Conservation (phyloP, 2,329 filamentous ascomycete species). For the Gaeumannomyces sp. region DNA sequence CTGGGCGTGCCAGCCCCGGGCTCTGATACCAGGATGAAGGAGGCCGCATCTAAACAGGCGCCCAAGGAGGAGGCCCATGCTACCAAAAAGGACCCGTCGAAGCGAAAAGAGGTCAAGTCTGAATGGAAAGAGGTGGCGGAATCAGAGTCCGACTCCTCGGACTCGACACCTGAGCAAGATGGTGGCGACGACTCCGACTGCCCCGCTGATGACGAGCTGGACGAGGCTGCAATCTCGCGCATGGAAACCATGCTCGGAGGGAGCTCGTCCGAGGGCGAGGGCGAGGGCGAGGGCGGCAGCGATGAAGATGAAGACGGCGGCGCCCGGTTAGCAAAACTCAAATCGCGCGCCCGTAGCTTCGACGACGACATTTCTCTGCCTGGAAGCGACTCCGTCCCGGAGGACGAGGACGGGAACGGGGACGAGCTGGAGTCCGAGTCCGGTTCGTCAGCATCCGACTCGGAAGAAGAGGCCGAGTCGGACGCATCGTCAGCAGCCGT, state of each 20-base stretch:
- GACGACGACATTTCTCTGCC: slow-evolving; percentile 11
- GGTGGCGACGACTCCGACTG: slow-evolving; percentile 18
- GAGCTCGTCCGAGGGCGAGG: slow-evolving; percentile 24
- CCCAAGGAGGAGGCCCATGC: background rate
- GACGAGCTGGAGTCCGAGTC: background rate
- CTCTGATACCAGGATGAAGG: slow-evolving; percentile 22
- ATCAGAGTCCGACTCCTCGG: no score
- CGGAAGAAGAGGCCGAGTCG: slow-evolving; percentile 1
- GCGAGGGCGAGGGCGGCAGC: slow-evolving; percentile 22
- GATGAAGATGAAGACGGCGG: slow-evolving; percentile 25
- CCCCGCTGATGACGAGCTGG: slow-evolving; percentile 18
- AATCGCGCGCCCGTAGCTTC: background rate
- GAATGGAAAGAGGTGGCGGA: background rate
- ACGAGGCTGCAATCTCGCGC: slow-evolving; percentile 18
- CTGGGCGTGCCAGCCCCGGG: slow-evolving; percentile 35
- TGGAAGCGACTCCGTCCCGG: slow-evolving; percentile 4
- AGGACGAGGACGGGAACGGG: background rate
- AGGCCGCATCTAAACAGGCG: background rate
- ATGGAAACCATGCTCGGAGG: slow-evolving; percentile 22
- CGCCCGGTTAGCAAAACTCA: slow-evolving; percentile 10
- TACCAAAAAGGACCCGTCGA: background rate
- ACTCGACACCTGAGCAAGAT: background rate
- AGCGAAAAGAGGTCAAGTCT: background rate
- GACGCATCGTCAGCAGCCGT: slow-evolving; percentile 4
- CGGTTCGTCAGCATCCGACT: background rate